Base-by-base conservation (phyloP, 768 basidiomycete species). In the Pisolithus orientalis region DNA sequence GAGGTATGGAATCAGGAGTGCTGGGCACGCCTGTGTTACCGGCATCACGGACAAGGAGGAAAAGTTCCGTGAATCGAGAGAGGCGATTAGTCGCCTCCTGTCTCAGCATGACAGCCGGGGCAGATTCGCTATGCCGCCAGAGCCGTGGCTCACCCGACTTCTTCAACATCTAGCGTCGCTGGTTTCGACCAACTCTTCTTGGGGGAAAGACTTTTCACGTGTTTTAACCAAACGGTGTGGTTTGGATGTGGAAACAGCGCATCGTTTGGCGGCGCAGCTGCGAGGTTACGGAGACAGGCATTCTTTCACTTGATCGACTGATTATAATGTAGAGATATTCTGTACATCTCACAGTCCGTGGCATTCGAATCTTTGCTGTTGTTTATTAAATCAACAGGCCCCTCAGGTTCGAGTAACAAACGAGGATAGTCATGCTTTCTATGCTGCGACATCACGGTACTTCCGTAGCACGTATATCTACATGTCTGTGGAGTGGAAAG, bases 1-100 rank as follows among this genome's bases (percentile, higher is more conserved):
- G 32, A 46, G 2, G 54, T 66, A 60, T 47, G 60, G 65, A 17
- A 68, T 66, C 27, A 37, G 58, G 31, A 58, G 70, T 21, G 55
- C 57, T 21, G 72, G 68, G 0, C 68, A 73, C 9, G 75, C 72
- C 6, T 77, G 76, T 51, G 63, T 77, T 52, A 75, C 74, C 1
- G 70, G 72, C 2, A 64, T 61, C 29, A 57, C 55, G 2, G 66
- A 65, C 51, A 62, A 57, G 44, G 65, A 63, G 13, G 58, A 58
- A 11, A 74, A 72, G 52, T 74, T 71, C 44, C 46, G 56, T 6
- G 59, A 69, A 52, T 76, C 74, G 28, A 66, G 47, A 46, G 47
- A 48, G 25, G 58, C 59, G 42, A 47, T 72, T 32, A 55, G 51
- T 17, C 25, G 14, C 21, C 64, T 67, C 44, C 50, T 50, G 21